Evolutionary conservation across 768 basidiomycete species (phyloP), one percentile per base, ranked within the genome.

Genomic region (Boletellus ananiceps): DNA sequence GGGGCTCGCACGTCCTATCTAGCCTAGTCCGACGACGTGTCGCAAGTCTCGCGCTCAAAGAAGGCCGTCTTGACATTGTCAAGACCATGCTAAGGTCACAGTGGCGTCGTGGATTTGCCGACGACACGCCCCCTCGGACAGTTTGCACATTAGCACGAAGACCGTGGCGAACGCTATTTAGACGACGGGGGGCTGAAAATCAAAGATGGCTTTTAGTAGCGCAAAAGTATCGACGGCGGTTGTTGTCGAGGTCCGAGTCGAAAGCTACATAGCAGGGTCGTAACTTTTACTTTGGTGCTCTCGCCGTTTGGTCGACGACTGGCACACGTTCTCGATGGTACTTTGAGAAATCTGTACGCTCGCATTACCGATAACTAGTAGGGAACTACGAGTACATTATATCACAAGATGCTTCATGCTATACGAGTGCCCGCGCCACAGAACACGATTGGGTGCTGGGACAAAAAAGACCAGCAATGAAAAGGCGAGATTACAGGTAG

Each of bases 11-110:
- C 21, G 68, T 84, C 5, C 77, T 77, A 56, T 80, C 85, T 66
- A 70, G 74, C 44, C 69, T 72, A 18, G 84, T 88, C 18, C 74
- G 78, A 58, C 76, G 81, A 49, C 78, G 83, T 36, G 64, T 88
- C 45, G 75, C 75, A 5, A 67, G 64, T 36, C 69, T 85, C 40
- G 86, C 84, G 27, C 58, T 84, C 47, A 85, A 83, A 63, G 80
- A 88, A 68, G 79, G 83, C 14, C 76, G 82, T 39, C 64, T 71
- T 52, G 80, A 81, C 57, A 76, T 85, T 49, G 67, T 62, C 34
- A 53, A 45, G 18, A 46, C 54, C 25, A 66, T 70, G 52, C 41
- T 63, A 21, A 54, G 38, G 50, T 44, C 50, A 40, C 57, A 65
- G 35, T 14, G 41, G 32, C 46, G 59, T 16, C 29, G 47, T 36